These are phyloP conservation scores for Tylopilus balloui DNA, from an alignment of 768 basidiomycete species.

Conservation along the genomic window DNA sequence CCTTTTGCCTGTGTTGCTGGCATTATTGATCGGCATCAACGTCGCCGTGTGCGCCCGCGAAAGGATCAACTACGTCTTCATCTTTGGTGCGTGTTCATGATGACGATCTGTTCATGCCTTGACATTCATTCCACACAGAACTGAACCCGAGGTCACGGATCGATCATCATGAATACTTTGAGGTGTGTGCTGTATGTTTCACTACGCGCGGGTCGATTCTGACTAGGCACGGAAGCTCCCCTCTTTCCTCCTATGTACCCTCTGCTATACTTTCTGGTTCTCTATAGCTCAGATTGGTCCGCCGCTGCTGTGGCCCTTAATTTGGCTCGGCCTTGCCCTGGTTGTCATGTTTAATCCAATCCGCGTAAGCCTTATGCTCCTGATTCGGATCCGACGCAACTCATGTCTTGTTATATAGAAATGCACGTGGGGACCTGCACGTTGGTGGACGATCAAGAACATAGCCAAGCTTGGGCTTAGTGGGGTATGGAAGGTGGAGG, in stretches of 20 bases:
- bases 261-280: conserved; percentile 81
- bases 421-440: conserved; percentile 25
- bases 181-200: conserved; percentile 36
- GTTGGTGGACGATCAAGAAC: conserved; percentile 79
- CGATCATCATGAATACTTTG: conserved; percentile 76
- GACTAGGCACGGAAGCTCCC: conserved; percentile 52
- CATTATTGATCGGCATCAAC: conserved; percentile 76
- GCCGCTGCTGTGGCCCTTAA: conserved; percentile 73
- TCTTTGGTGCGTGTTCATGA: conserved; percentile 55
- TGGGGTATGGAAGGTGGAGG: conserved; percentile 72
- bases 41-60: conserved; percentile 68
- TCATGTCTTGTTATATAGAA: conserved; percentile 38
- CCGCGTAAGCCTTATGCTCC: conserved; percentile 38
- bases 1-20: conserved; percentile 69
- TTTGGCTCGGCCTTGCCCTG: conserved; percentile 69
- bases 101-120: neutral
- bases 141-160: conserved; percentile 65
- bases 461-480: conserved; percentile 60
- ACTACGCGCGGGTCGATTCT: neutral
- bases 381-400: neutral
- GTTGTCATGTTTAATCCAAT: conserved; percentile 72
- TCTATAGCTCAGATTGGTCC: conserved; percentile 67
- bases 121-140: conserved; percentile 38
- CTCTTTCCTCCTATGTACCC: conserved; percentile 63
- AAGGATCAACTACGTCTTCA: conserved; percentile 89